Conservation (phyloP, 345 rosid genomes). For the Boechera divaricarpa region DNA sequence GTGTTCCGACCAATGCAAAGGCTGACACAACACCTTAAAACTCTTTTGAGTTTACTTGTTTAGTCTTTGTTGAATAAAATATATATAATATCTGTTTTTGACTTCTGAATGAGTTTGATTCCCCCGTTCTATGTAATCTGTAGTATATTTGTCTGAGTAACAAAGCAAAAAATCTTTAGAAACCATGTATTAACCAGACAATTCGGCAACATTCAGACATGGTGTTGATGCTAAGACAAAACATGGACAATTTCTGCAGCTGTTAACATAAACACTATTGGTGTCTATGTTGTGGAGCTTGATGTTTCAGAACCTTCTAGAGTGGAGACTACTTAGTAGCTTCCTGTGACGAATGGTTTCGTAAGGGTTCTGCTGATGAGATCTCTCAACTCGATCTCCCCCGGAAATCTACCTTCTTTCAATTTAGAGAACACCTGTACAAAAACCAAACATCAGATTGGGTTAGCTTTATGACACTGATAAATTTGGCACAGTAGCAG, state of each 20-base stretch:
- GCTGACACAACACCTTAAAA: constrained; percentile 33
- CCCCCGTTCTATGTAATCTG: neutral
- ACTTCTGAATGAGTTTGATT: neutral
- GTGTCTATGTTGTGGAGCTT: neutral
- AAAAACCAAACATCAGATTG: constrained; percentile 1
- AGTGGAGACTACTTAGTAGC: constrained; percentile 3
- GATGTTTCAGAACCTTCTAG: constrained; percentile 9
- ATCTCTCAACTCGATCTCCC: constrained; percentile 77
- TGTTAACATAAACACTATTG: neutral
- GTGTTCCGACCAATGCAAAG: constrained; percentile 24
- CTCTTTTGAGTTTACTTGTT: constrained; percentile 11
- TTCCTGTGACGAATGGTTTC: constrained; percentile 25
- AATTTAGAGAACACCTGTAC: constrained; percentile 75
- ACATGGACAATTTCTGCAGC: neutral
- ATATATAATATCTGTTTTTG: neutral
- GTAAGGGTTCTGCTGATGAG: constrained; percentile 53
- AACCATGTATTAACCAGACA: constrained; percentile 3
- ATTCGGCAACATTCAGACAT: constrained; percentile 2
- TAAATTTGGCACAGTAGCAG: neutral
- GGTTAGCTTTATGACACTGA: constrained; percentile 4
- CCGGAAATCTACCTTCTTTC: constrained; percentile 72
- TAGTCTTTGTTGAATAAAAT: constrained; percentile 22
- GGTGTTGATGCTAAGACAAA: neutral
- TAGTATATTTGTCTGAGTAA: constrained; percentile 10
- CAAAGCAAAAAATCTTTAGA: constrained; percentile 1